Evolutionary conservation across 2,329 filamentous ascomycete species (phyloP).

Genomic region (Cadophora luteo-olivacea): DNA sequence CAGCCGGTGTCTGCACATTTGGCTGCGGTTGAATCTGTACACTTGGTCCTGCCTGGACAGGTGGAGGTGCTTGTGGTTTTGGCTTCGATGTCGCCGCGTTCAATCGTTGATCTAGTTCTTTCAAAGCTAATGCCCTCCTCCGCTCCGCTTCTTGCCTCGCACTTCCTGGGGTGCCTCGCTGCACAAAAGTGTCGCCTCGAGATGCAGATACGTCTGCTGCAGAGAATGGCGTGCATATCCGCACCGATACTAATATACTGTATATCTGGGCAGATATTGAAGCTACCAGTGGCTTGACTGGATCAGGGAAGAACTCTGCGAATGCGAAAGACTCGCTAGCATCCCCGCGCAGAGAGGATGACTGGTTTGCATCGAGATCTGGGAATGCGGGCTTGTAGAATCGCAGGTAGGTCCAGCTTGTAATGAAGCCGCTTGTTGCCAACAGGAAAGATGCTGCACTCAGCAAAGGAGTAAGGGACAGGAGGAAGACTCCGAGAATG

Average conservation of each 20-base stretch:
- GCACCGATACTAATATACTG: slow-evolving; percentile 73
- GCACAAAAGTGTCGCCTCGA: slow-evolving; percentile 67
- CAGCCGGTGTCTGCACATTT: slow-evolving; percentile 59
- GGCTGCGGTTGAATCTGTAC: slow-evolving; percentile 63
- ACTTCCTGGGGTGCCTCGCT: slow-evolving; percentile 63
- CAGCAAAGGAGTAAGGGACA: slow-evolving; percentile 68
- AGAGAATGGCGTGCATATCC: slow-evolving; percentile 85
- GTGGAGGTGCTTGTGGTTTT: slow-evolving; percentile 49
- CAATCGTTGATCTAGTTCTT: slow-evolving; percentile 89
- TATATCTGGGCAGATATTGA: slow-evolving; percentile 79
- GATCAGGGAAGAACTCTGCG: slow-evolving; percentile 91
- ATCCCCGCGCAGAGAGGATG: slow-evolving; percentile 77
- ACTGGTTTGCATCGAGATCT: slow-evolving; percentile 68
- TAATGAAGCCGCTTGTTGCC: slow-evolving; percentile 80
- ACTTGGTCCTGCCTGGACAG: slow-evolving; percentile 55
- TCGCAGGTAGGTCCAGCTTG: slow-evolving; percentile 93
- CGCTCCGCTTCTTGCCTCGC: slow-evolving; percentile 92
- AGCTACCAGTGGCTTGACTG: slow-evolving; percentile 78
- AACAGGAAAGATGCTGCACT: slow-evolving; percentile 77
- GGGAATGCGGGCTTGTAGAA: slow-evolving; percentile 86
- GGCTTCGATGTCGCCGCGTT: slow-evolving; percentile 73
- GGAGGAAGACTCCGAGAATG: slow-evolving; percentile 75
- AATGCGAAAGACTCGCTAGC: slow-evolving; percentile 97
- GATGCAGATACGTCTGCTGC: slow-evolving; percentile 78
- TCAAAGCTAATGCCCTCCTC: slow-evolving; percentile 85